These are phyloP conservation scores for Paramecium sonneborni DNA, from an alignment of 73 alveolate genomes.

Conservation along the genomic window DNA sequence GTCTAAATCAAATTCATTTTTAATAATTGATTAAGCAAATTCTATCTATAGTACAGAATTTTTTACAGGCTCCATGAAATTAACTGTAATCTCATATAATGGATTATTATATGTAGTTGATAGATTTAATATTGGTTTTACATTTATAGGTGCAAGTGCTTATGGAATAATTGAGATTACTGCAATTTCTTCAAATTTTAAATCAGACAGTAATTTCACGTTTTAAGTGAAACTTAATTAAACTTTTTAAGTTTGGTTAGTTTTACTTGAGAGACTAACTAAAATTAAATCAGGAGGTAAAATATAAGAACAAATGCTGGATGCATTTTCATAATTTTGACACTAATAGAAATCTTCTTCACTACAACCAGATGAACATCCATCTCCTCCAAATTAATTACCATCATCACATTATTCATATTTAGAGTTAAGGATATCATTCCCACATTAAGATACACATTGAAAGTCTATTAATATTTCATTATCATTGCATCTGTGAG, in stretches of 20 bases:
- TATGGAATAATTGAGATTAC: neutral
- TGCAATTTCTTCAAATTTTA: neutral
- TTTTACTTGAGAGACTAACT: neutral
- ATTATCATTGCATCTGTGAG: neutral
- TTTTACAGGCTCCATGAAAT: no score
- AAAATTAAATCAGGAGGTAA: neutral
- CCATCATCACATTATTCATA: neutral
- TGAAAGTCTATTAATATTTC: neutral
- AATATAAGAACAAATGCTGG: neutral
- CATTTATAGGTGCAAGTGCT: no score
- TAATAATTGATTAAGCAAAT: no score
- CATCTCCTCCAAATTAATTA: neutral
- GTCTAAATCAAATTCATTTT: no score
- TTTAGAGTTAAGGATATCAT: neutral
- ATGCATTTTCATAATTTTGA: neutral
- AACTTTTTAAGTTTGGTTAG: neutral
- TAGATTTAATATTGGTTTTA: no score
- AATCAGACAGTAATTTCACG: neutral
- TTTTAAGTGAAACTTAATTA: neutral
- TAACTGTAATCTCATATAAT: no score
- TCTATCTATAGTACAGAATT: no score
- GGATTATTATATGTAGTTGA: no score
- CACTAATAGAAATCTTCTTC: neutral
- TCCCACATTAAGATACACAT: neutral
- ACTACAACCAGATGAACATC: neutral